These are phyloP conservation scores for Pichia sp. DNA, from an alignment of 1,139 yeast genomes.

Conservation along the genomic window DNA sequence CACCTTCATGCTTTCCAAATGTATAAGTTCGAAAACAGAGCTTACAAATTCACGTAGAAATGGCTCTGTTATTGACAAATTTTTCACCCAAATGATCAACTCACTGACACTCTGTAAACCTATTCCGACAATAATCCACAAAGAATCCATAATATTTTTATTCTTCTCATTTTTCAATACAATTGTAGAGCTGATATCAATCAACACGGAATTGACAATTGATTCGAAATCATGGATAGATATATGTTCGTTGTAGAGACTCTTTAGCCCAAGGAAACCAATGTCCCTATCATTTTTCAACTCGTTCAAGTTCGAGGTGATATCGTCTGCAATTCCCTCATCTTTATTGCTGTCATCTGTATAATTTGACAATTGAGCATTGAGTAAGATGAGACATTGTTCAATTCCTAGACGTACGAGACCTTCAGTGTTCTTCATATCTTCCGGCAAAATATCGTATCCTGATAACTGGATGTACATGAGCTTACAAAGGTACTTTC, in stretches of 20 bases:
- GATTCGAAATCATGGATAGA: not conserved
- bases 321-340: not conserved
- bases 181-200: conserved; percentile 2
- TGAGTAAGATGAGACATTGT: conserved; percentile 2
- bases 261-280: conserved; percentile 71
- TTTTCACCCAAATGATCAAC: not conserved
- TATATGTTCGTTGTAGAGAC: conserved; percentile 40
- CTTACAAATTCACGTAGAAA: not conserved
- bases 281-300: conserved; percentile 7
- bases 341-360: not conserved
- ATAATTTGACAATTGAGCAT: not conserved
- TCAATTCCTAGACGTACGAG: conserved; percentile 2
- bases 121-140: not conserved
- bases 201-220: not conserved
- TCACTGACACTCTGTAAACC: conserved; percentile 9
- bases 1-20: not conserved
- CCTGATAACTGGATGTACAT: conserved; percentile 28
- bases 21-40: not conserved
- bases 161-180: conserved; percentile 2
- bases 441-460: not conserved
- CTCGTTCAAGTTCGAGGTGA: not conserved
- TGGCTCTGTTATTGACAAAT: not conserved
- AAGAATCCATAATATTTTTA: not conserved
- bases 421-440: not conserved
- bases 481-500: conserved; percentile 82